These are phyloP conservation scores for Amyloporia xantha DNA, from an alignment of 768 basidiomycete species.

Conservation along the genomic window DNA sequence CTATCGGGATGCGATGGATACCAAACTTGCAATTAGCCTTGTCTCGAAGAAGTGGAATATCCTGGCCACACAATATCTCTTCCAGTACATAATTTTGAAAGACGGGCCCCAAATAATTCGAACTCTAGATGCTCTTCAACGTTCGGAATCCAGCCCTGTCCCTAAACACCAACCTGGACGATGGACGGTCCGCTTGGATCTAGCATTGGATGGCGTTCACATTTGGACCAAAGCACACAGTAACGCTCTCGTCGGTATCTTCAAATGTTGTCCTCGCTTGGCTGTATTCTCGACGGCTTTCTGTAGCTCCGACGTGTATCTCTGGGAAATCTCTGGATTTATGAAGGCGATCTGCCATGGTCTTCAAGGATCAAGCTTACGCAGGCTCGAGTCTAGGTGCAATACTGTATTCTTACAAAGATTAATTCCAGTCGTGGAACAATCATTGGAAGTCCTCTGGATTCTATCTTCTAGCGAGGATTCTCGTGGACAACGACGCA, in stretches of 20 bases:
- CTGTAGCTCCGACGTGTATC: constrained; percentile 5
- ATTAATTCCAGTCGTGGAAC: constrained; percentile 1
- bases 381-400: constrained; percentile 9
- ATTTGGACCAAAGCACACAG: constrained; percentile 10
- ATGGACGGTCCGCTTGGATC: constrained; percentile 12
- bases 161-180: not conserved
- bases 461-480: not conserved
- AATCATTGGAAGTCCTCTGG: constrained; percentile 10
- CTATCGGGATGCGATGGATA: constrained; percentile 10
- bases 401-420: constrained; percentile 1
- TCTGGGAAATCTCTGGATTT: constrained; percentile 4
- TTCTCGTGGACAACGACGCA: not conserved
- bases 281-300: constrained; percentile 14
- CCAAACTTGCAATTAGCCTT: constrained; percentile 9
- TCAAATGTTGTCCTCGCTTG: constrained; percentile 10
- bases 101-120: constrained; percentile 12
- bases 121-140: constrained; percentile 4
- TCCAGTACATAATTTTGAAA: constrained; percentile 12
- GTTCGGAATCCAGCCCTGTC: not conserved
- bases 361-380: not conserved
- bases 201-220: constrained; percentile 15
- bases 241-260: constrained; percentile 7
- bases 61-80: constrained; percentile 9
- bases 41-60: constrained; percentile 14
- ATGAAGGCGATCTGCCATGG: constrained; percentile 1